phyloP scores from a whole-genome alignment of 1,139 yeast species.

The Geotrichum carabidarum region DNA sequence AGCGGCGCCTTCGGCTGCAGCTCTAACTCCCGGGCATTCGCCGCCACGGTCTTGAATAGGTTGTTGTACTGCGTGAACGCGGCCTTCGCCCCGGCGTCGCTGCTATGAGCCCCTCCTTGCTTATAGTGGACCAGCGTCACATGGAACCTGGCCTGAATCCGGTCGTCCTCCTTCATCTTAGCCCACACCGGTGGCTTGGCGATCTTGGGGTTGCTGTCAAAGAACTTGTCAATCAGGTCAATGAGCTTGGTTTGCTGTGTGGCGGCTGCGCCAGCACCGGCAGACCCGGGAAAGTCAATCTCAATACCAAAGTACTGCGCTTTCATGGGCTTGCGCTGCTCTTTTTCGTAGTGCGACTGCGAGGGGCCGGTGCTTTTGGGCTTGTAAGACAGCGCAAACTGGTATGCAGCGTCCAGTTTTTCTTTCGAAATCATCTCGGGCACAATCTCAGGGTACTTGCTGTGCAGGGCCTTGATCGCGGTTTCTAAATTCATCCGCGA shows the following conservation, averaged over 20 bases:
- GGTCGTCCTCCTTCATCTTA: constrained; percentile 35
- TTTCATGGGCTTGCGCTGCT: constrained; percentile 24
- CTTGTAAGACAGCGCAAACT: constrained; percentile 29
- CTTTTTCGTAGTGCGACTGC: constrained; percentile 21
- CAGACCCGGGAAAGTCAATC: constrained; percentile 24
- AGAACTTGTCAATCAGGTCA: constrained; percentile 23
- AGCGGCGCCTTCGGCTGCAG: not conserved
- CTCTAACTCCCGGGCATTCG: not conserved
- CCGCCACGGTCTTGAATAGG: not conserved
- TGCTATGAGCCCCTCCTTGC: constrained; percentile 2
- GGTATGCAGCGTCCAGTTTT: constrained; percentile 30
- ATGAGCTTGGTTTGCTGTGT: constrained; percentile 18
- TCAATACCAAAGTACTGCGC: constrained; percentile 43
- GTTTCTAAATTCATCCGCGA: constrained; percentile 50
- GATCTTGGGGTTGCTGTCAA: constrained; percentile 21
- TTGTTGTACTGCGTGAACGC: constrained; percentile 1
- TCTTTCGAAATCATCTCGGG: constrained; percentile 39
- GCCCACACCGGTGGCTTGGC: constrained; percentile 27
- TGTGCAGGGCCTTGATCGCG: constrained; percentile 42
- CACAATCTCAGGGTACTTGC: constrained; percentile 48
- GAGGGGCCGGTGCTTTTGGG: constrained; percentile 23
- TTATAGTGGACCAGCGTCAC: constrained; percentile 65
- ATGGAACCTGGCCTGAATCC: constrained; percentile 62
- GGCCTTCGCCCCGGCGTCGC: constrained; percentile 8
- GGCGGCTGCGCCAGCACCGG: constrained; percentile 18